Evolutionary conservation across 305 asterid genomes (phyloP), one percentile per base, ranked within the genome.

Genomic region (Plantago coronopus): DNA sequence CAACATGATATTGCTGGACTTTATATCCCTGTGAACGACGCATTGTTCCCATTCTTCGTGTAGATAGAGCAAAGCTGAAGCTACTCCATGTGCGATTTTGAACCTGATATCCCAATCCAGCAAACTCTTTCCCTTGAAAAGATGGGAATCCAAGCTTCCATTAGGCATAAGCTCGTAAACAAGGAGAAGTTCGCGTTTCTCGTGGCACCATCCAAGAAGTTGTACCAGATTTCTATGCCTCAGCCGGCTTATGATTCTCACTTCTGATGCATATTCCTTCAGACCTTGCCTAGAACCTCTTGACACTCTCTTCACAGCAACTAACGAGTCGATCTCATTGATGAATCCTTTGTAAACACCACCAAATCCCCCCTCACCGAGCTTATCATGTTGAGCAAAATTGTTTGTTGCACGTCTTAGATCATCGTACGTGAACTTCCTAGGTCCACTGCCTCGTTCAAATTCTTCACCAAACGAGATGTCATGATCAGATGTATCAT

Each of bases 41-140:
- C 89, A 79, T 4, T 74, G 86, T 18, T 79, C 88, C 83, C 91
- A 78, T 57, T 81, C 96, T 57, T 87, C 83, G 12, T 84, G 96
- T 12, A 87, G 69, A 57, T 87, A 87, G 27, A 85, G 69, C 74
- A 87, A 19, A 2, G 84, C 83, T 0, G 91, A 79, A 1, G 90
- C 94, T 60, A 84, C 47, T 0, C 94, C 95, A 0, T 69, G 73
- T 6, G 76, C 79, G 0, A 82, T 76, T 55, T 70, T 76, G 38
- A 48, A 72, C 56, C 95, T 69, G 14, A 38, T 22, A 6, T 17
- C 69, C 95, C 94, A 87, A 0, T 51, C 45, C 23, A 84, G 67
- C 45, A 61, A 54, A 21, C 23, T 62, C 5, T 48, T 70, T 1
- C 53, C 68, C 20, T 75, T 63, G 54, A 83, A 86, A 6, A 86